These are phyloP conservation scores for Asterella californica DNA, from an alignment of 225 moss, liverwort and hornwort genomes.

Conservation along the genomic window DNA sequence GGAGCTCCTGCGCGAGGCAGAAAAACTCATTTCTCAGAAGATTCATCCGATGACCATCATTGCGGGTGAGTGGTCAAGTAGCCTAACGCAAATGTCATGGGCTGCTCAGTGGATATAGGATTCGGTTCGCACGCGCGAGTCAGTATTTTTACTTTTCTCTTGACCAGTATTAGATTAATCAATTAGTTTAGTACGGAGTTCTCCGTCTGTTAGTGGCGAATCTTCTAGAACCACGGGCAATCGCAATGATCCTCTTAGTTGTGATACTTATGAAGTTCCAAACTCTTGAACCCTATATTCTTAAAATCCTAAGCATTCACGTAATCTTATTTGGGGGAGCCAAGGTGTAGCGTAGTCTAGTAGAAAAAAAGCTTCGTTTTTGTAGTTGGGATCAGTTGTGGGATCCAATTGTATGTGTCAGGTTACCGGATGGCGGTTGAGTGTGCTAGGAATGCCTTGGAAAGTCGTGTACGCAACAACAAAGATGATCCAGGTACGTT, in stretches of 20 bases:
- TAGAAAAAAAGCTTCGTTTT: too few species aligned
- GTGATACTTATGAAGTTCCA: too few species aligned
- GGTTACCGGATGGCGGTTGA: constrained; percentile 98
- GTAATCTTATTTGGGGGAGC: too few species aligned
- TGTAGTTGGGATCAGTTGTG: neutral
- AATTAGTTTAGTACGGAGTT: too few species aligned
- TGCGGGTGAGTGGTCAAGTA: constrained; percentile 45
- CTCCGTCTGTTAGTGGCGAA: neutral
- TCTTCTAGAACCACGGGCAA: neutral
- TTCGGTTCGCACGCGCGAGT: neutral
- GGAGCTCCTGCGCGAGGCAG: constrained; percentile 90
- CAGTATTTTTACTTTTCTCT: neutral
- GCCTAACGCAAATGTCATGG: too few species aligned
- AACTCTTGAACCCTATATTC: too few species aligned
- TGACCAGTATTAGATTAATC: too few species aligned
- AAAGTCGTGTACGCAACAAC: constrained; percentile 69
- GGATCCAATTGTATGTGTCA: constrained; percentile 22
- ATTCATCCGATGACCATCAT: constrained; percentile 99
- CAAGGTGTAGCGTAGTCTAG: too few species aligned
- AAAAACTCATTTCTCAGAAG: constrained; percentile 84
- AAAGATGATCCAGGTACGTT: constrained; percentile 63
- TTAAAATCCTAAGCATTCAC: too few species aligned
- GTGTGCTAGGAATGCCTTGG: constrained; percentile 67
- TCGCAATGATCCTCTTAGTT: too few species aligned
- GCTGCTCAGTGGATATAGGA: too few species aligned